Base-by-base conservation (phyloP, 768 basidiomycete species). In the Panaeolus papilionaceus region DNA sequence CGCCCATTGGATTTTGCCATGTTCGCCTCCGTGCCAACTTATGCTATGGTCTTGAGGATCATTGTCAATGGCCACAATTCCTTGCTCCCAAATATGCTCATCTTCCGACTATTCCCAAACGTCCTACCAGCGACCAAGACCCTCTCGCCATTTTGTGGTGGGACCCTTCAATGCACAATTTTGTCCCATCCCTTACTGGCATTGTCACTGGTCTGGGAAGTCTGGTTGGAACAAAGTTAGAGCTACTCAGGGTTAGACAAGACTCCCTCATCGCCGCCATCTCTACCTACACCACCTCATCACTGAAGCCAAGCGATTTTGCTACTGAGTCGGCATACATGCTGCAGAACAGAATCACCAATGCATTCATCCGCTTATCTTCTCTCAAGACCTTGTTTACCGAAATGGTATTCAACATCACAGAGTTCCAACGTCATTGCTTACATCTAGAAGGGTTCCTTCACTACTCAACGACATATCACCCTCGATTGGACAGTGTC, bases 381-480 rank as follows among this genome's bases (percentile, higher is more conserved):
- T 44, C 40, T 10, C 38, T 67, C 33, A 63, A 63, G 37, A 39
- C 42, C 14, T 44, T 49, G 1, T 68, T 28, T 39, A 18, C 39
- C 7, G 58, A 68, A 11, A 47, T 49, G 28, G 20, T 28, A 4
- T 68, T 68, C 11, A 39, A 38, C 8, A 61, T 75, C 0, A 67
- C 69, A 1, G 61, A 64, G 38, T 63, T 72, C 0, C 73, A 75
- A 38, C 61, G 68, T 2, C 58, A 33, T 47, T 69, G 23, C 14
- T 66, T 72, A 1, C 71, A 75, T 51, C n/a, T 66, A 11, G 23
- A 54, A 1, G 71, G 62, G 0, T 18, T 67, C 7, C 64, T 73
- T 7, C 37, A 47, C 9, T 75, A 70, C 63, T 38, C 69, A 37
- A 44, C 33, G 5, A 47, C 66, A 12, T 72, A 61, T 45, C 66